Evolutionary conservation across 1,284 basidiomycete species (phyloP).

Genomic region (Heterobasidion annosum): DNA sequence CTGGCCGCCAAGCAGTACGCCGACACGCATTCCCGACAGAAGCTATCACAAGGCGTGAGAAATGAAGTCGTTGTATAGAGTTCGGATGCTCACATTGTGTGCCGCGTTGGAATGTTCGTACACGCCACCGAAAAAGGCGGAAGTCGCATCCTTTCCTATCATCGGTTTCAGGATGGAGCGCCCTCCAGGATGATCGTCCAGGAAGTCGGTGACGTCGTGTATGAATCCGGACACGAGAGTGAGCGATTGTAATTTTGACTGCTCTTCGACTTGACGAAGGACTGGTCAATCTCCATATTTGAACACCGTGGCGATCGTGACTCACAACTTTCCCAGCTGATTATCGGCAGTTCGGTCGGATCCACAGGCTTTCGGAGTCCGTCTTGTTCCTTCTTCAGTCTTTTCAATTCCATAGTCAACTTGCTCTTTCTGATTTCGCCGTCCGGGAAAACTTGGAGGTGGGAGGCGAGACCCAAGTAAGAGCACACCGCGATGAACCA

Average conservation of each 20-base stretch:
- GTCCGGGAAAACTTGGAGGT: constrained; percentile 77
- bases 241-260: constrained; percentile 55
- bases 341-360: constrained; percentile 61
- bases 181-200: constrained; percentile 81
- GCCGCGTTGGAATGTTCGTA: constrained; percentile 84
- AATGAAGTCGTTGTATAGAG: not conserved
- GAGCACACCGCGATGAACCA: constrained; percentile 77
- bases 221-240: constrained; percentile 81
- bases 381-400: constrained; percentile 57
- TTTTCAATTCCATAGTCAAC: constrained; percentile 78
- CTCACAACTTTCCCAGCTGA: constrained; percentile 77
- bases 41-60: constrained; percentile 32
- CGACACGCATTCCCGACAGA: constrained; percentile 78
- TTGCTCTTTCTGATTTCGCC: constrained; percentile 82
- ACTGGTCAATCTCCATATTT: not conserved
- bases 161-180: constrained; percentile 48
- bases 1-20: constrained; percentile 67
- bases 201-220: constrained; percentile 73
- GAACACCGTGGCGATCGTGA: constrained; percentile 8
- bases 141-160: constrained; percentile 76
- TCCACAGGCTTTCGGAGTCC: constrained; percentile 62
- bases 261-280: constrained; percentile 45
- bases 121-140: constrained; percentile 77
- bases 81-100: constrained; percentile 50
- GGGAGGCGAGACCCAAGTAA: constrained; percentile 61